Evolutionary conservation across 2,329 filamentous ascomycete genomes (phyloP).

Genomic region (Magnaporthiopsis incrustans): DNA sequence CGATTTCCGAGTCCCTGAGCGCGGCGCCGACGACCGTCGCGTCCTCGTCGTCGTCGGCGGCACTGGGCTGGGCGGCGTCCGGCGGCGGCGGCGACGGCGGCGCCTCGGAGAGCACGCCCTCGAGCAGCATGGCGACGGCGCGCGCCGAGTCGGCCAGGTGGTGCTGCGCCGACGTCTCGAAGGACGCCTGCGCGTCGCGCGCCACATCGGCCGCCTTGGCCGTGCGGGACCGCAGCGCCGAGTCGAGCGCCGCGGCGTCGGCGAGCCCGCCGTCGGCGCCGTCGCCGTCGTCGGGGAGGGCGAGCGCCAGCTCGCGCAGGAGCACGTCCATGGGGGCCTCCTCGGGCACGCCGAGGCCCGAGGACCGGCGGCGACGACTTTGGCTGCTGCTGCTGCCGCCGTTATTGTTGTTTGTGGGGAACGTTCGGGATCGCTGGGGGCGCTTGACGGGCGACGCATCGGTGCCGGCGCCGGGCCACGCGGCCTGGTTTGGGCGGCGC

Average conservation of each 20-base stretch:
- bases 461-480: constrained; percentile 18
- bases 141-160: constrained; percentile 38
- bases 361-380: background rate
- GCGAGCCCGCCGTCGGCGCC: constrained; percentile 10
- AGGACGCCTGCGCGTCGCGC: constrained; percentile 37
- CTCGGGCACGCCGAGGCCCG: constrained; percentile 14
- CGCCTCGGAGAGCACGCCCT: constrained; percentile 45
- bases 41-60: constrained; percentile 14
- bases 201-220: constrained; percentile 36
- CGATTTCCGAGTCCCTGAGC: constrained; percentile 45
- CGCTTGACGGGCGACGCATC: constrained; percentile 1
- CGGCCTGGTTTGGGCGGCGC: too few species aligned
- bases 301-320: constrained; percentile 38
- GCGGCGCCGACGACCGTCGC: constrained; percentile 22
- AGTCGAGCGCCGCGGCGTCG: constrained; percentile 17
- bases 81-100: background rate
- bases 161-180: constrained; percentile 34
- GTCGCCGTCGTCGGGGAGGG: constrained; percentile 24
- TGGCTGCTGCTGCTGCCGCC: background rate
- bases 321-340: constrained; percentile 37
- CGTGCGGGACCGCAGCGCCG: constrained; percentile 30
- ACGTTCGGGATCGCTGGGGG: background rate
- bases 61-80: constrained; percentile 26
- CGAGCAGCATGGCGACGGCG: constrained; percentile 40
- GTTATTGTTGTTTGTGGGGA: background rate